Evolutionary conservation across 1,284 basidiomycete species (phyloP).

Genomic region (Volvariella volvacea): DNA sequence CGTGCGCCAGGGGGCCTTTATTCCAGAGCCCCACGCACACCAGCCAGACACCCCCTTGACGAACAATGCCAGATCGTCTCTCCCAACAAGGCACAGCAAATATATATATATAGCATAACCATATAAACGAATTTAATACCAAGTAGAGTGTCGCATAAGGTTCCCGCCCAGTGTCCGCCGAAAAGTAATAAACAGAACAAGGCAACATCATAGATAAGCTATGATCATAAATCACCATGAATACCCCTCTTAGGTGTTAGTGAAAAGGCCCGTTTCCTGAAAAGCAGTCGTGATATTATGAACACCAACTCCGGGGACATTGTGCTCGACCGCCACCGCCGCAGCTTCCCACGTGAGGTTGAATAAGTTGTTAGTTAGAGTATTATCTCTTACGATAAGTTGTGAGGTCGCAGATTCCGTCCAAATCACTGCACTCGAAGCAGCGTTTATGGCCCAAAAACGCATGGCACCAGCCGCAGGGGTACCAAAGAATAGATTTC

Average conservation of each 20-base stretch:
- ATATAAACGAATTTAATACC: background rate
- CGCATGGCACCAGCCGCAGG: constrained; percentile 38
- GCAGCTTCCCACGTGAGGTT: constrained; percentile 45
- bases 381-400: constrained; percentile 41
- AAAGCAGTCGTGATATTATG: constrained; percentile 35
- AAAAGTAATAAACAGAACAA: background rate
- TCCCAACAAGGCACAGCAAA: no score
- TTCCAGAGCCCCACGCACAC: no score
- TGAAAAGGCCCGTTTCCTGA: constrained; percentile 20
- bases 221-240: constrained; percentile 12
- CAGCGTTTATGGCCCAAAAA: constrained; percentile 44
- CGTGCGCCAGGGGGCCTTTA: no score
- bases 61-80: no score
- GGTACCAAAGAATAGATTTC: constrained; percentile 54
- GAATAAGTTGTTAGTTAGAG: constrained; percentile 35
- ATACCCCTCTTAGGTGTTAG: constrained; percentile 14
- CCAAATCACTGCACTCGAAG: constrained; percentile 38
- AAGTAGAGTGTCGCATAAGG: background rate
- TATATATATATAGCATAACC: no score
- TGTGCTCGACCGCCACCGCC: constrained; percentile 28
- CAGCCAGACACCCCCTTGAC: no score
- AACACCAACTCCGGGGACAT: constrained; percentile 25
- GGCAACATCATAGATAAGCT: constrained; percentile 9
- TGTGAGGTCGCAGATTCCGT: constrained; percentile 43
- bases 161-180: background rate